Evolutionary conservation across 2,329 filamentous ascomycete species (phyloP), one percentile per base, ranked within the genome.

Genomic region (Aaosphaeria arxii): DNA sequence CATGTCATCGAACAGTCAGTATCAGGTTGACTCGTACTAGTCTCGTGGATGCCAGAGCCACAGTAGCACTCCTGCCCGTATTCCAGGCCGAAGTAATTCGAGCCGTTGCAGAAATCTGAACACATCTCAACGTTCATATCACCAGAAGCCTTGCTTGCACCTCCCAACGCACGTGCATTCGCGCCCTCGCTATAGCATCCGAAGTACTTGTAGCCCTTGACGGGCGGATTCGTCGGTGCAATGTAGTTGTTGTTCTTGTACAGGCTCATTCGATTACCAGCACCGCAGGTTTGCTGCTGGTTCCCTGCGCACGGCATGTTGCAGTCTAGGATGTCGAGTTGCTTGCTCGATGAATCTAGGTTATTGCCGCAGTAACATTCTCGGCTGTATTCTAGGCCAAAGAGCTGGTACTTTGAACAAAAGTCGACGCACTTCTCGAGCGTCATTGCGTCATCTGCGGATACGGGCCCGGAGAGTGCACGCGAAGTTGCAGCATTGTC

Each of bases 111-210:
- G 49, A 67, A 74, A 5, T 60, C 59, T 7, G 64, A 59, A 43
- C 57, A 58, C 30, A 64, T 71, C 57, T 74, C 73, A 40, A 67
- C 61, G 30, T 58, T 58, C 49, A 75, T 55, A 11, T 36, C 42
- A n/a, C 50, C 47, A 7, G 44, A 62, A 43, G 72, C 73, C 13
- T 56, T 59, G 31, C 61, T 54, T 11, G 64, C 59, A 5, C 70
- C 72, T 38, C 74, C 48, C 24, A 56, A 57, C 7, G 61, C 55
- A 17, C 58, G 62, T 1, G 31, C 51, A 5, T 48, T 48, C 53
- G 43, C 51, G 1, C 61, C 48, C 40, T 76, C 71, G 39, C 63
- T 64, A 51, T 74, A 76, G 49, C 74, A 77, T 45, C 74, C 74
- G 41, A 67, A 48, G 28, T 66, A 58, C 6, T 51, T 49, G 33